These are phyloP conservation scores for Trichoderma brevicompactum DNA, from an alignment of 2,329 filamentous ascomycete genomes.

Conservation along the genomic window DNA sequence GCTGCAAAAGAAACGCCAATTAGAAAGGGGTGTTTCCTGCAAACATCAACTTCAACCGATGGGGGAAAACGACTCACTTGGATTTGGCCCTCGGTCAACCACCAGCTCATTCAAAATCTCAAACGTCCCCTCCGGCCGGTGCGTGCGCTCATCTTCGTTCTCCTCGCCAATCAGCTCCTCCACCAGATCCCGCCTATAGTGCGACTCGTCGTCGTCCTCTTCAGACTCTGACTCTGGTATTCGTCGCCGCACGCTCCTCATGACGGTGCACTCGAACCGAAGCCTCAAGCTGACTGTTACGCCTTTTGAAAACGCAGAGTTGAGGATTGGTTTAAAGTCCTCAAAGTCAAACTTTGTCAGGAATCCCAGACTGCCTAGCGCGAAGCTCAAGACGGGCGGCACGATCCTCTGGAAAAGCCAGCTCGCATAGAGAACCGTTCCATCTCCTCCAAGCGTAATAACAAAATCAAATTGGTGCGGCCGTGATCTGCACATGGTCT, in stretches of 20 bases:
- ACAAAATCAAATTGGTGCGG: slow-evolving; percentile 94
- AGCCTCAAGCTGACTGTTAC: slow-evolving; percentile 86
- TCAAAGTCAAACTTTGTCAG: slow-evolving; percentile 95
- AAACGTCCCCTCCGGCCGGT: slow-evolving; percentile 79
- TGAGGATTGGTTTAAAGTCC: slow-evolving; percentile 70
- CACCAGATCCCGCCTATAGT: slow-evolving; percentile 68
- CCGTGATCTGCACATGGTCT: slow-evolving; percentile 73
- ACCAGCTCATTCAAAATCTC: slow-evolving; percentile 98
- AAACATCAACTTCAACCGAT: too few relatives aligned
- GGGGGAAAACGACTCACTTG: slow-evolving; percentile 63
- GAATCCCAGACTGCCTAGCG: slow-evolving; percentile 89
- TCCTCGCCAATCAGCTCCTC: slow-evolving; percentile 90
- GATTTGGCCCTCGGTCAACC: slow-evolving; percentile 89
- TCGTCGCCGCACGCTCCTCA: slow-evolving; percentile 70
- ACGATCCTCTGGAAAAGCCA: slow-evolving; percentile 97
- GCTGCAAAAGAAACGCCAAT: slow-evolving; percentile 52
- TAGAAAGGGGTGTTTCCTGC: not conserved
- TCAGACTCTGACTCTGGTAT: slow-evolving; percentile 34
- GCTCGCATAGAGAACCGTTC: slow-evolving; percentile 94
- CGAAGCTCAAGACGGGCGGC: slow-evolving; percentile 89
- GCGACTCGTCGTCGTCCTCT: slow-evolving; percentile 46
- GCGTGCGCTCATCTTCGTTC: slow-evolving; percentile 80
- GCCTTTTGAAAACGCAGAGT: slow-evolving; percentile 75
- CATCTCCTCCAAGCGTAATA: slow-evolving; percentile 89
- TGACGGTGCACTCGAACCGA: slow-evolving; percentile 90